phyloP scores from a whole-genome alignment of 2,329 filamentous ascomycete species.

The Scedosporium minutisporum region DNA sequence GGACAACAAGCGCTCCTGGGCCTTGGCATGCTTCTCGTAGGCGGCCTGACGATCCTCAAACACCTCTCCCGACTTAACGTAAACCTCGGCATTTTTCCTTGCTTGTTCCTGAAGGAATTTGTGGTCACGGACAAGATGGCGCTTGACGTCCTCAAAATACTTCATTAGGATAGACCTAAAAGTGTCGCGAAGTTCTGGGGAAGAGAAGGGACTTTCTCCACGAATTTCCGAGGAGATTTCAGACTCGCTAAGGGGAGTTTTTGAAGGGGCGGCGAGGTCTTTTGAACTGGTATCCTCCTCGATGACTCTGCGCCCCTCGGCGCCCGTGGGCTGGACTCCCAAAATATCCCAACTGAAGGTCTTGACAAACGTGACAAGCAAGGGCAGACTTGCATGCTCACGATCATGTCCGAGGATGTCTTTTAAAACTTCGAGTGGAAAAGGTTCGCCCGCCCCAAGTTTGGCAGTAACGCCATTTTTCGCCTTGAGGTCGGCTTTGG shows the following conservation, averaged over 20 bases:
- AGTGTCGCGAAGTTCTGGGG: slow-evolving; percentile 68
- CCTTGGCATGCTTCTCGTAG: slow-evolving; percentile 87
- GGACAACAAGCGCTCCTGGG: slow-evolving; percentile 78
- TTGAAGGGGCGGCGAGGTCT: slow-evolving; percentile 11
- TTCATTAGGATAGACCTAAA: slow-evolving; percentile 78
- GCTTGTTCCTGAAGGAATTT: slow-evolving; percentile 79
- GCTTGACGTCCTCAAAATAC: slow-evolving; percentile 90
- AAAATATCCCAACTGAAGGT: slow-evolving; percentile 93
- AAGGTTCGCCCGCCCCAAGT: slow-evolving; percentile 70
- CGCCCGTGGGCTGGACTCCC: slow-evolving; percentile 61
- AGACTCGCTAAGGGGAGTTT: neutral
- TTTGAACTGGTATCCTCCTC: slow-evolving; percentile 69
- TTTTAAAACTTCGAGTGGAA: slow-evolving; percentile 94
- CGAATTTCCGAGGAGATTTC: slow-evolving; percentile 18
- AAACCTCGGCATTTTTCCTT: slow-evolving; percentile 92
- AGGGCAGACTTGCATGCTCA: slow-evolving; percentile 80
- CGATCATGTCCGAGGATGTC: slow-evolving; percentile 89
- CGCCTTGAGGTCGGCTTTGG: slow-evolving; percentile 55
- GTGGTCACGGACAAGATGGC: slow-evolving; percentile 82
- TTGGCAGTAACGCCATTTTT: slow-evolving; percentile 46
- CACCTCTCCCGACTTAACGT: slow-evolving; percentile 96
- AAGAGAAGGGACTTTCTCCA: slow-evolving; percentile 64
- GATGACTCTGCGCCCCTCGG: slow-evolving; percentile 74
- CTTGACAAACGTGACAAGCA: slow-evolving; percentile 93
- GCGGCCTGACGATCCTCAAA: slow-evolving; percentile 95